Base-by-base conservation (phyloP, 768 basidiomycete genomes). In the Amanita pallidorosea region DNA sequence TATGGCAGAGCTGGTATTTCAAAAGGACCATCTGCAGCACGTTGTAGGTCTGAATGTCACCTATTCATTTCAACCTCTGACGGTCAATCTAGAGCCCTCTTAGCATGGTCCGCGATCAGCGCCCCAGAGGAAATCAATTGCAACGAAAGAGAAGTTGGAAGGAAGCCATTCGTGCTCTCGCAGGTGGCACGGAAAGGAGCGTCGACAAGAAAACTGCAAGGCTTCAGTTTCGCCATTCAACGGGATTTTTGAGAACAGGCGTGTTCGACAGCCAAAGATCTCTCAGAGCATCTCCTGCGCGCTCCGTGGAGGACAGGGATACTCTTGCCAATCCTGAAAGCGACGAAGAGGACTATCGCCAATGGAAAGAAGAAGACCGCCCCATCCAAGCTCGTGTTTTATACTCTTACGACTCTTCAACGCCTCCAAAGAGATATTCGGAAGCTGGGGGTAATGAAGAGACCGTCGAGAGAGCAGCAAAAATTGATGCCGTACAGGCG, bases 1-100 rank as follows among this genome's bases (percentile, higher is more conserved):
- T 1, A 67, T 94, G 54, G 74, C 70, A 41, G 83, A 81, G 53
- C 60, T 85, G 35, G 84, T 79, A 7, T 77, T 81, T 55, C 87
- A 87, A 61, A 97, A 86, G 67, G 83, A 93, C 59, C 95, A 99
- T 63, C 67, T 93, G 60, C 77, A 85, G 58, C 91, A 96, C 64
- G 79, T 84, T 52, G 74, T 74, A 53, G 55, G 70, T 58, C 13
- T 45, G 29, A n/a, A 36, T 51, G 17, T 2, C n/a, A 23, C 22
- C 11, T 25, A 31, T 18, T 11, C 23, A 43, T 38, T 27, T 35
- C 29, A 29, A 50, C 36, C 29, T 35, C 47, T 54, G 45, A 53
- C 20, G 27, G 44, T 11, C 38, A 23, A 50, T 51, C 11, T 52
- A 81, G 69, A 90, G 88, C 54, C 96, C 96, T 8, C 71, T 98